Evolutionary conservation across 169 alveolate species (phyloP), one percentile per base, ranked within the genome.

Genomic region (Eimeria necatrix): DNA sequence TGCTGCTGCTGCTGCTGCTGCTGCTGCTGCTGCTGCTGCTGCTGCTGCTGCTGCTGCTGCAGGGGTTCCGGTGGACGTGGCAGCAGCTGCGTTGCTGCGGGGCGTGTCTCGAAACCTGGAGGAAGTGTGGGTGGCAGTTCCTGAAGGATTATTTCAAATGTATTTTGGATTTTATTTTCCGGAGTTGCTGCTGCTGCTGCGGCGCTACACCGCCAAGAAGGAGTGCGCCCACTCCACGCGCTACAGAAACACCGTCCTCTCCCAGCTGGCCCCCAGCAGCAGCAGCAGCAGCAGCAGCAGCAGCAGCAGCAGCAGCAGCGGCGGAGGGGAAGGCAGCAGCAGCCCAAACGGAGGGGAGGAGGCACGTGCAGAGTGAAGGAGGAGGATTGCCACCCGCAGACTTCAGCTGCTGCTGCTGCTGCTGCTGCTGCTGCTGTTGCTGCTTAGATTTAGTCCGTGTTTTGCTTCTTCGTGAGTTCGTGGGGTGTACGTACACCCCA

Each of bases 401-500:
- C n/a, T n/a, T n/a, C n/a, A n/a, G n/a, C n/a, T 22, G 8, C 83
- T 22, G 85, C 4, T 22, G 14, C 85, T 41, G 20, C 85, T 73
- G 49, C 10, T 32, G 10, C 4, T 20, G 4, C 49, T 41, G 14
- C 22, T 14, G 22, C 59, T 68, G 78, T 56, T 71, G 52, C 95
- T 68, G 61, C 98, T 98, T n/a, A 97, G 97, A 89, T 96, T 97
- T 41, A 96, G 96, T 81, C 87, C 97, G 68, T 97, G 97, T 71
- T 93, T 96, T 46, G 98, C 97, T 87, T 98, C 51, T 97, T 97
- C 93, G 98, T 97, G n/a, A 96, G 97, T 83, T 95, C 96, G 91
- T 97, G 96, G 64, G 96, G 98, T 20, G 98, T 97, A 26, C 98
- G 95, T 46, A 95, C 97, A 56, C 98, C 98, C n/a, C 64, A n/a